Conservation (phyloP, 2,329 filamentous ascomycete genomes). For the Diplodia corticola region DNA sequence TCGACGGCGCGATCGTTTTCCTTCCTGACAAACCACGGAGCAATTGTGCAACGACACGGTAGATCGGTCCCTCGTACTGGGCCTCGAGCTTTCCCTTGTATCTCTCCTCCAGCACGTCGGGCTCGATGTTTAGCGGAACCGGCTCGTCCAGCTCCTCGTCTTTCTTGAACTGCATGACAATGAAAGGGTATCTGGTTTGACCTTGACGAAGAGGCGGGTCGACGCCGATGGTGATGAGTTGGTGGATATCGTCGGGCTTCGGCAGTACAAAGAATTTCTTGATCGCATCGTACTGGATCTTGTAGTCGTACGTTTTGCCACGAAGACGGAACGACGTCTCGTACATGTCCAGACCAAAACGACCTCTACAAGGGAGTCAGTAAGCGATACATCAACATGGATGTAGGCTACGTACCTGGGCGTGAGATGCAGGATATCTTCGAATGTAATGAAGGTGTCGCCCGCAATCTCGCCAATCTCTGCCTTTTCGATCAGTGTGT, state of each 20-base stretch:
- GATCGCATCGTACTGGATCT: slow-evolving; percentile 96
- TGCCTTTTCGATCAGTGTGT: slow-evolving; percentile 96
- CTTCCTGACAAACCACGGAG: slow-evolving; percentile 94
- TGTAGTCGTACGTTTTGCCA: slow-evolving; percentile 99
- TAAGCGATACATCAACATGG: slow-evolving; percentile 13
- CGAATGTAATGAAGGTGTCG: slow-evolving; percentile 95
- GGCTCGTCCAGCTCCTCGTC: slow-evolving; percentile 84
- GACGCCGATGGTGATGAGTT: slow-evolving; percentile 89
- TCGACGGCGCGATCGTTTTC: slow-evolving; percentile 90
- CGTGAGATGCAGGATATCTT: slow-evolving; percentile 94
- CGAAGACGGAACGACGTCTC: slow-evolving; percentile 94
- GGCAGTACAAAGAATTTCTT: slow-evolving; percentile 99
- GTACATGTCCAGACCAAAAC: slow-evolving; percentile 99
- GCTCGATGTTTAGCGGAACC: slow-evolving; percentile 77
- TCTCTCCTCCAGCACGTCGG: slow-evolving; percentile 78
- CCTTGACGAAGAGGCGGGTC: slow-evolving; percentile 95
- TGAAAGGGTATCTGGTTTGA: slow-evolving; percentile 95
- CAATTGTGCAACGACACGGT: slow-evolving; percentile 91
- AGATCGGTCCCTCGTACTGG: slow-evolving; percentile 90
- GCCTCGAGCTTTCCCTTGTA: slow-evolving; percentile 88
- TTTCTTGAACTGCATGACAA: slow-evolving; percentile 98
- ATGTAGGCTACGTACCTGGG: slow-evolving; percentile 63
- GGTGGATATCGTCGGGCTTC: slow-evolving; percentile 97
- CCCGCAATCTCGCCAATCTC: slow-evolving; percentile 99
- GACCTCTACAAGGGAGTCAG: slow-evolving; percentile 66